Evolutionary conservation across 2,329 filamentous ascomycete species (phyloP), one percentile per base, ranked within the genome.

Genomic region (Catunica adiposa): DNA sequence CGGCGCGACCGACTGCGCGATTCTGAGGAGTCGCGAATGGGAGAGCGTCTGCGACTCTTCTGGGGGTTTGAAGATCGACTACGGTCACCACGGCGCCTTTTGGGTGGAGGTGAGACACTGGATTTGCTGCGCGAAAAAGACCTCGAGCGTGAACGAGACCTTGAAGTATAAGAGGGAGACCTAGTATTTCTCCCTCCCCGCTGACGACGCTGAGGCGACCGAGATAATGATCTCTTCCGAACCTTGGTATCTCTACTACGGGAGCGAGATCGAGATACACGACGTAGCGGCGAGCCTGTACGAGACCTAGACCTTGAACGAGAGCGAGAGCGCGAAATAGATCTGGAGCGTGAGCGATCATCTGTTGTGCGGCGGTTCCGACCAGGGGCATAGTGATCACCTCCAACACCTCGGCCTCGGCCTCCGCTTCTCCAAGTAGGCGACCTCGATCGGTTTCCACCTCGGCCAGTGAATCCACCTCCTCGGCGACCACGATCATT

Each of bases 161-260:
- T 61, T 48, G 64, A 56, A 1, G 25, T 17, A 61, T 64, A 54
- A 60, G 69, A 61, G 65, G 67, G 26, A 64, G 64, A 47, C 67
- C 69, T 53, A 68, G 66, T 5, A 71, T 72, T 56, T 67, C 66
- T 2, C 25, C 48, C 23, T 51, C 26, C 26, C 14, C 31, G 29
- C 7, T 17, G 15, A n/a, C 15, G 7, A n/a, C 11, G 40, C 20
- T 22, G 8, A 51, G 64, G 64, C 2, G 66, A 66, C 25, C 64
- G 61, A 22, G 67, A 64, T 60, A 69, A 70, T 29, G 69, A 68
- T 58, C 64, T 68, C 55, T 60, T 68, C 20, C 71, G 69, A 60
- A 73, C 77, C 37, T 68, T 67, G 3, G 73, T 76, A 14, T 66
- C 65, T 3, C 74, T 74, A 56, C 74, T 73, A 56, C 74, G 71